Percentiles rank a stretch among this genome's conserved stretches.
phyloP scores from a whole-genome alignment of 1,139 yeast genomes.

The Suhomyces terraborum region DNA sequence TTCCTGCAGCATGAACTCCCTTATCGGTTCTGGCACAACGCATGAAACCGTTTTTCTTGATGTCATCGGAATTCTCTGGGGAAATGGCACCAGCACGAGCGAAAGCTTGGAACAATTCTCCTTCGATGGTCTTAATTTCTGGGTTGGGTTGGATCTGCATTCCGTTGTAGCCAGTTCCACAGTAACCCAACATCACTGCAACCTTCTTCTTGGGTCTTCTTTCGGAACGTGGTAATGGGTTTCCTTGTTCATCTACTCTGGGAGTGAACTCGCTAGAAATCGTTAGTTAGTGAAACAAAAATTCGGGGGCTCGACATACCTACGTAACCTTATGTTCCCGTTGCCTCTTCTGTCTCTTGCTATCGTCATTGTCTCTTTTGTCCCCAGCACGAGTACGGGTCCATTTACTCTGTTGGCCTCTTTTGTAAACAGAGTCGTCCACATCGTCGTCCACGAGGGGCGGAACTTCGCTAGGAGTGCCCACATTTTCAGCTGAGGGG shows the following conservation, averaged over 20 bases:
- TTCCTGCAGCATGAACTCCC: conserved; percentile 99
- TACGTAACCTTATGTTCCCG: conserved; percentile 51
- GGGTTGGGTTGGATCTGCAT: conserved; percentile 87
- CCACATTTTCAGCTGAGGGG: conserved; percentile 3
- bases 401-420: conserved; percentile 50
- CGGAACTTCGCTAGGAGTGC: neutral
- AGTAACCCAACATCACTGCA: conserved; percentile 91
- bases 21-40: conserved; percentile 98
- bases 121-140: conserved; percentile 88
- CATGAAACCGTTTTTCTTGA: conserved; percentile 88
- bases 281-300: conserved; percentile 20
- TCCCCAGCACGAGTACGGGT: conserved; percentile 36
- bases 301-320: conserved; percentile 34
- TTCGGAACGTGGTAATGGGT: conserved; percentile 58
- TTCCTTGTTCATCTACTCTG: conserved; percentile 60
- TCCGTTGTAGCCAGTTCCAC: conserved; percentile 98
- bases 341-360: conserved; percentile 35
- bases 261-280: conserved; percentile 41
- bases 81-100: conserved; percentile 90
- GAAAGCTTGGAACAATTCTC: conserved; percentile 83
- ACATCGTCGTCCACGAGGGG: conserved; percentile 12
- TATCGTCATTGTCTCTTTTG: conserved; percentile 32
- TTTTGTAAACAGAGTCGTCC: conserved; percentile 36
- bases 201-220: conserved; percentile 83
- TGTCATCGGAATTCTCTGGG: conserved; percentile 82